These are phyloP conservation scores for Pichia paraexigua DNA, from an alignment of 805 yeast species.

Conservation along the genomic window DNA sequence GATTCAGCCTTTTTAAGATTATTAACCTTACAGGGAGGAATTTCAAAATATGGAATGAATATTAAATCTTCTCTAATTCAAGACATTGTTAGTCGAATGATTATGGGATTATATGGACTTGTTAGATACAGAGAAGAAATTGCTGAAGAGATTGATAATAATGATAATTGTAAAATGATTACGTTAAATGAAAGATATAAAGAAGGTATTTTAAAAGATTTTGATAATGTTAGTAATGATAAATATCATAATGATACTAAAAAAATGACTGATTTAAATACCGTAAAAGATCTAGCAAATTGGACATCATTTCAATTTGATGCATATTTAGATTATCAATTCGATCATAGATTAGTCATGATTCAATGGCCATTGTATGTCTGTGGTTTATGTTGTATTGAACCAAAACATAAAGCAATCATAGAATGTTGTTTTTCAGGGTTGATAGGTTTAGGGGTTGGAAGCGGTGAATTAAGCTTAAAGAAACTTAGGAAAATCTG, in stretches of 20 bases:
- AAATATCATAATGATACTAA: conserved; percentile 2
- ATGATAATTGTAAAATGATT: background rate
- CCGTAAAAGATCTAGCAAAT: background rate
- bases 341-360: conserved; percentile 31
- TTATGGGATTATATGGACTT: conserved; percentile 20
- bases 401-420: conserved; percentile 24
- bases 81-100: conserved; percentile 27
- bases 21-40: conserved; percentile 25
- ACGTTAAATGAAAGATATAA: conserved; percentile 1
- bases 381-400: conserved; percentile 28
- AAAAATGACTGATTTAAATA: background rate
- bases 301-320: conserved; percentile 20
- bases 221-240: background rate
- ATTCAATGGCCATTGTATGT: conserved; percentile 31
- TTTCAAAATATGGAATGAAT: conserved; percentile 18
- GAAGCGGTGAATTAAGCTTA: conserved; percentile 30
- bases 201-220: background rate
- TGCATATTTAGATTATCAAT: conserved; percentile 24
- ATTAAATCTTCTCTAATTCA: conserved; percentile 22
- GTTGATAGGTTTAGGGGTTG: conserved; percentile 28
- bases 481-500: conserved; percentile 25
- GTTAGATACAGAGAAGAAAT: conserved; percentile 13
- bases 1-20: conserved; percentile 32
- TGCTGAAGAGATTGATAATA: background rate
- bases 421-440: conserved; percentile 31